A percentile compares a stretch with the other conserved stretches of the same genome.
Evolutionary conservation across 768 basidiomycete species (phyloP).

Genomic region (Ramaria rubella): DNA sequence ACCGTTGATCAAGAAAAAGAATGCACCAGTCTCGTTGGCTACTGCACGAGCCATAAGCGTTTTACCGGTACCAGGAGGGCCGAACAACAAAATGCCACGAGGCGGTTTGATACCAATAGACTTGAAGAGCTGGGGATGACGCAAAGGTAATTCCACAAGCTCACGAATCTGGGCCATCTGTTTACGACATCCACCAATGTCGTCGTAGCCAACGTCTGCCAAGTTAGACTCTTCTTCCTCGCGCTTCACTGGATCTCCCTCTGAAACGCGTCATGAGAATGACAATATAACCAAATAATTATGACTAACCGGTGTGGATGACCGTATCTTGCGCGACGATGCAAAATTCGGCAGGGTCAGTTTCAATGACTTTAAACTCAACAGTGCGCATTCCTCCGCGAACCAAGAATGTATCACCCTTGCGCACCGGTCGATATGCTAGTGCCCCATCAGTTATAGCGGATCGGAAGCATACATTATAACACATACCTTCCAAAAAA

Average conservation of each 20-base stretch:
- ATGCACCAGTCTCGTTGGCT: slow-evolving; percentile 98
- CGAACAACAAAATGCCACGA: slow-evolving; percentile 97
- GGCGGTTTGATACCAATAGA: slow-evolving; percentile 99
- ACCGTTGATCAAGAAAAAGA: slow-evolving; percentile 99
- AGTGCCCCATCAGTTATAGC: too few relatives aligned
- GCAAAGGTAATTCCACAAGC: slow-evolving; percentile 94
- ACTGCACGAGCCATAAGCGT: slow-evolving; percentile 99
- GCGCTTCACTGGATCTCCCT: slow-evolving; percentile 98
- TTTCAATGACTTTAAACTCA: slow-evolving; percentile 99
- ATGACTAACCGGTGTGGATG: slow-evolving; percentile 70
- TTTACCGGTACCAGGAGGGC: slow-evolving; percentile 98
- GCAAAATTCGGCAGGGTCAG: slow-evolving; percentile 96
- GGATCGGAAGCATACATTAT: too few relatives aligned
- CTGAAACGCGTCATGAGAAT: slow-evolving; percentile 40
- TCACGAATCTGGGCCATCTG: slow-evolving; percentile 99
- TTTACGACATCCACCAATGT: slow-evolving; percentile 98
- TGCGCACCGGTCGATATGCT: slow-evolving; percentile 93
- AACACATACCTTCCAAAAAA: slow-evolving; percentile 88
- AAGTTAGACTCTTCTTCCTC: slow-evolving; percentile 98
- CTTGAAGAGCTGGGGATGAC: slow-evolving; percentile 99
- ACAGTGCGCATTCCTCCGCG: slow-evolving; percentile 98
- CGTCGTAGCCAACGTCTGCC: slow-evolving; percentile 96
- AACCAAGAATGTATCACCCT: slow-evolving; percentile 98
- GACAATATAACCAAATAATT: background rate
- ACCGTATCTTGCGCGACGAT: slow-evolving; percentile 99